Base-by-base conservation (phyloP, 1,284 basidiomycete species). In the Austropuccinia psidii region DNA sequence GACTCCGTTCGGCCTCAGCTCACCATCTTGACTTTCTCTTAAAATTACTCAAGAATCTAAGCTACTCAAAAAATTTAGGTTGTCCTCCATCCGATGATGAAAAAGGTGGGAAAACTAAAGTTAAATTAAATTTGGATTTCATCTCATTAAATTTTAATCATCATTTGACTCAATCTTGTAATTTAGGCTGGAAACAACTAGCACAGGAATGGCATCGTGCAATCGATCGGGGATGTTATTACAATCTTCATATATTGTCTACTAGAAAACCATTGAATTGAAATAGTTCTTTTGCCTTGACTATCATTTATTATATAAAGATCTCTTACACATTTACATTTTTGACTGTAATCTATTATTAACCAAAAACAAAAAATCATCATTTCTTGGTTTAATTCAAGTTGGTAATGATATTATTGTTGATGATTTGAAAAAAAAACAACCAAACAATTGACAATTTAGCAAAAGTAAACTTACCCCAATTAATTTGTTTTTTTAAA, bases 21-120 rank as follows among this genome's bases (percentile, higher is more conserved):
- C 66, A 54, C 57, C 66, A 68, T n/a, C 41, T 68, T 4, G 66
- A 68, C 29, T 68, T 68, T 45, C 29, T 68, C 19, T 35, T 68
- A 27, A 35, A 68, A 41, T 43, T 55, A n/a, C 54, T 54, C 50
- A 27, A 43, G 17, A 68, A 68, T n/a, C 39, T 45, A 24, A 58
- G 37, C 4, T 43, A 39, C 39, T 62, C 41, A 45, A 27, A 39
- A 45, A 27, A 62, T 31, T 27, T 37, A 37, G 39, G 24, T 1
- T 24, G 43, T 29, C 60, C 60, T 24, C 31, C 60, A 4, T 17
- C 24, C 27, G 39, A 29, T 17, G 60, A 62, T 62, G 41, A 43
- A 15, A n/a, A n/a, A 45, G 60, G 60, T 62, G 47, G 33, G 60
- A 24, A 39, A 31, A n/a, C 7, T 7, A 58, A 21, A 24, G n/a